Base-by-base conservation (phyloP, 2,329 filamentous ascomycete species). In the Colletotrichum tamarilloi region DNA sequence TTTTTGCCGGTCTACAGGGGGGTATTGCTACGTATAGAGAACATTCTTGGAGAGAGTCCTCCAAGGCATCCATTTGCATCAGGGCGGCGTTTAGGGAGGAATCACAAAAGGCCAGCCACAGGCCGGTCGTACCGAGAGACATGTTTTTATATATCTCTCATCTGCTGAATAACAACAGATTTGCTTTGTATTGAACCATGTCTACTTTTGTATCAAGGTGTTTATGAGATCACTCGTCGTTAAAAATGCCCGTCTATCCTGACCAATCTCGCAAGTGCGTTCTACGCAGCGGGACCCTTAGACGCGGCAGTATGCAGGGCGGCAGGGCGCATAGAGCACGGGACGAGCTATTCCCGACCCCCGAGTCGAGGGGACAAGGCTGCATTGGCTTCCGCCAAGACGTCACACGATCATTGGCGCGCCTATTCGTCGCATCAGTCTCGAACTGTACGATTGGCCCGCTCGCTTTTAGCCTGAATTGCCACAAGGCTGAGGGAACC, bases 401-500 rank as follows among this genome's bases (percentile, higher is more conserved):
- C 55, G 62, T 57, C 71, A 35, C 49, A 30, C 49, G 65, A 38
- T 62, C 46, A 73, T 73, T 73, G 71, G 71, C 56, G 71, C 71
- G 71, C 71, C 35, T 73, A 69, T 70, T 19, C 35, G 35, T 71
- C 35, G 35, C 67, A 62, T 52, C 14, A 42, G 19, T 26, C 4
- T n/a, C 26, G 35, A 57, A 62, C 28, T 57, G 22, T 62, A 57
- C 56, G 56, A 73, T 73, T 68, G 68, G 72, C 19, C 68, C 12
- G 32, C 22, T 55, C 22, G 42, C 58, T 46, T 74, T 74, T 72
- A 74, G 72, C 68, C 72, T 74, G 68, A 72, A 72, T 42, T 56
- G 53, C 63, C 42, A 57, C 72, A 56, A 74, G 72, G 72, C 72
- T 74, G 72, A 74, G 32, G 19, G 8, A 3, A 59, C 28, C 32